Evolutionary conservation across 805 yeast genomes (phyloP), one percentile per base, ranked within the genome.

Genomic region (Saccharomycopsis sp.): DNA sequence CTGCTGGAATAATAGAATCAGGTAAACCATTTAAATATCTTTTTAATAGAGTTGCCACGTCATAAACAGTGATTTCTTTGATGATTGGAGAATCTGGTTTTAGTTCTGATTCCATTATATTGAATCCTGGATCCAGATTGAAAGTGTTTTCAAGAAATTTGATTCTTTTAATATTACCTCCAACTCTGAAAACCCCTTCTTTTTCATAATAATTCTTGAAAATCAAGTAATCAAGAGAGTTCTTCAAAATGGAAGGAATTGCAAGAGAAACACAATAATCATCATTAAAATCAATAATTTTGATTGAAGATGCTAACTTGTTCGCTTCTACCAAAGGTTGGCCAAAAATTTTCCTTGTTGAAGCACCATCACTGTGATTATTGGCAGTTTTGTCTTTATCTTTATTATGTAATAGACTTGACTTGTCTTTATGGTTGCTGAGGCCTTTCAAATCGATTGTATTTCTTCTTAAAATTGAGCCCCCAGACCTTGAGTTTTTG

Each of bases 161-260:
- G 25, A 92, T 78, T 41, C 97, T 70, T 53, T 85, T 82, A 21
- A 84, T 76, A n/a, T 94, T 80, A 2, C 98, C 98, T 1, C 92
- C 88, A 2, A 92, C 81, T 45, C 98, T 67, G 57, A 92, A 92
- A 3, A 92, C 84, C 4, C 98, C 98, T 56, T 89, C 94, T 1
- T 81, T 79, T 27, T 73, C 72, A 28, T 85, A 65, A 2, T 81
- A 46, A 10, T 46, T 26, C 20, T 46, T 29, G 9, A 33, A 20
- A 18, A 34, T 25, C 6, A 46, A 26, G 21, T 21, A 46, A 37
- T 40, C 46, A 31, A 43, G 39, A 5, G 38, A 33, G n/a, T 27
- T 29, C 19, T 31, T 39, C 6, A 46, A 29, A 4, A 46, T 34
- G 6, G 45, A 32, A 13, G 49, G 49, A 20, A 42, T 30, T 13